Conservation (phyloP, 2,329 filamentous ascomycete genomes). For the Ophiocordyceps camponoti-rufipedis region DNA sequence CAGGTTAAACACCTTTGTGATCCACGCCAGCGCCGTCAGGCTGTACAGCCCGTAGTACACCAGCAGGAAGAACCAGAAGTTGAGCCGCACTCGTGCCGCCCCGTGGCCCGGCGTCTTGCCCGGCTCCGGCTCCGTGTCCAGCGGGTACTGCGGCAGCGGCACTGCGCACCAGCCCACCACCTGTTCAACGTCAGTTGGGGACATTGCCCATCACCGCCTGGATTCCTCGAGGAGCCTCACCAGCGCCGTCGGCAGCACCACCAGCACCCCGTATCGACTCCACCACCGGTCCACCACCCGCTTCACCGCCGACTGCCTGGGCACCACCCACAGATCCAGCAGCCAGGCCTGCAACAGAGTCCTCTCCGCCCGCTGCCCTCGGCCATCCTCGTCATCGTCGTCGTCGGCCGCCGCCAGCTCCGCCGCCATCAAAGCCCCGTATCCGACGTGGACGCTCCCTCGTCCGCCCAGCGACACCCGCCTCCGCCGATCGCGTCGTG, state of each 20-base stretch:
- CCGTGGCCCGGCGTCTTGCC: constrained; percentile 40
- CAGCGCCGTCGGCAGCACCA: constrained; percentile 40
- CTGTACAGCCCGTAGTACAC: constrained; percentile 56
- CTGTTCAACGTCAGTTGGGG: constrained; percentile 12
- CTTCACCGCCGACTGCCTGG: constrained; percentile 38
- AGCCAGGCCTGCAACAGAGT: constrained; percentile 17
- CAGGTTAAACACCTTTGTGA: constrained; percentile 54
- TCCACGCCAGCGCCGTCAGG: constrained; percentile 48
- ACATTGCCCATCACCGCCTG: no score
- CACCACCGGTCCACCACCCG: constrained; percentile 44
- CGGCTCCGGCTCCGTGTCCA: constrained; percentile 14
- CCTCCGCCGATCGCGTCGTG: constrained; percentile 9
- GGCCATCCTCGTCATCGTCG: constrained; percentile 11
- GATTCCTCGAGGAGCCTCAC: constrained; percentile 18
- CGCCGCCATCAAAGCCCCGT: constrained; percentile 32
- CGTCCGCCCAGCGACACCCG: constrained; percentile 11
- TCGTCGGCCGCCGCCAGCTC: constrained; percentile 17
- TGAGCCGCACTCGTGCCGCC: constrained; percentile 42
- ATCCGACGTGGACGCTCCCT: constrained; percentile 37
- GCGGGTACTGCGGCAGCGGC: constrained; percentile 44
- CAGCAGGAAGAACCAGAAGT: constrained; percentile 56
- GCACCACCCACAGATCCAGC: constrained; percentile 41
- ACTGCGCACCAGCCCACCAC: constrained; percentile 46
- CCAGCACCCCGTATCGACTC: constrained; percentile 40
- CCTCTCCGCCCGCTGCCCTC: constrained; percentile 15